These are phyloP conservation scores for Limonium bicolor DNA, from an alignment of 148 eudicot genomes.

Conservation along the genomic window DNA sequence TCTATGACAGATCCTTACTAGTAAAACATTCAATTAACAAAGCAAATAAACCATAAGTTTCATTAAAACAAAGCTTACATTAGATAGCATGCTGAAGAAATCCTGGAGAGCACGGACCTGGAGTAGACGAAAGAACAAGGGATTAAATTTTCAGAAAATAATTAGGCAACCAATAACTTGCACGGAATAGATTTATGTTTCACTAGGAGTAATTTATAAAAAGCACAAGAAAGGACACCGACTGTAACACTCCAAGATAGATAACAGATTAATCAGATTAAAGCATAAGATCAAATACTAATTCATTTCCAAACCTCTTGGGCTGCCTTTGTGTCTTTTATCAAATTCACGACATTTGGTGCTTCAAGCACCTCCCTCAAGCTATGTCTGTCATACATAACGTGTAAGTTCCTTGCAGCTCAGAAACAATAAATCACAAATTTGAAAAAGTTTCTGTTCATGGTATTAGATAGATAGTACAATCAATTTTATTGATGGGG, in stretches of 20 bases:
- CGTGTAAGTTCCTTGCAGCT: no score
- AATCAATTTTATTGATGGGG: no score
- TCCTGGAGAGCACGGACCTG: constrained; percentile 91
- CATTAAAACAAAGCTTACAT: constrained; percentile 84
- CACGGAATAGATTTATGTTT: background rate
- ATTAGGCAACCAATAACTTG: background rate
- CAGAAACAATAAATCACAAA: no score
- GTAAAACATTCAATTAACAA: no score
- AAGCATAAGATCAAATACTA: background rate
- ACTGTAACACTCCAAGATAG: no score
- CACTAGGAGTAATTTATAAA: background rate
- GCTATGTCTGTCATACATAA: constrained; percentile 59
- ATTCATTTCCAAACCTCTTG: constrained; percentile 54
- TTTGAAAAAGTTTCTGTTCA: no score
- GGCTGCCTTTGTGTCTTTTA: constrained; percentile 97
- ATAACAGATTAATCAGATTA: no score
- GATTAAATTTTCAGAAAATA: constrained; percentile 1
- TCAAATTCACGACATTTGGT: constrained; percentile 87
- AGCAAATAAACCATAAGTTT: no score
- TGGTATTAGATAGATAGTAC: no score
- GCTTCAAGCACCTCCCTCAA: constrained; percentile 94
- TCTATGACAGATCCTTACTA: no score
- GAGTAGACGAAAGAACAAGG: constrained; percentile 2
- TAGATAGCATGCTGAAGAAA: constrained; percentile 88
- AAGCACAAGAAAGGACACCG: background rate